These are phyloP conservation scores for Clonostachys sp. DNA, from an alignment of 2,329 filamentous ascomycete genomes.

Conservation along the genomic window DNA sequence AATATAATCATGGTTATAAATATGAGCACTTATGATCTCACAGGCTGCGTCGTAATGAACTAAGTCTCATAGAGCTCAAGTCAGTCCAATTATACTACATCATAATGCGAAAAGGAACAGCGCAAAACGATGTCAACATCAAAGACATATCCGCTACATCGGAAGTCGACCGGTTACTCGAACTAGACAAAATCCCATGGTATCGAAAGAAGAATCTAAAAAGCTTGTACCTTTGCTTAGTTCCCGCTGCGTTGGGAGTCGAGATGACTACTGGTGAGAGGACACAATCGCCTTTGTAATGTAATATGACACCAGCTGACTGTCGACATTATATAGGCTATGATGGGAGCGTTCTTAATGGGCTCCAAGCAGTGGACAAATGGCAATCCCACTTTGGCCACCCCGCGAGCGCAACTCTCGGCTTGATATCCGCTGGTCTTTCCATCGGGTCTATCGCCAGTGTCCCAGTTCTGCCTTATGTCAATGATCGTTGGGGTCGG, in stretches of 20 bases:
- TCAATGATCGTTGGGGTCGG: slow-evolving; percentile 50
- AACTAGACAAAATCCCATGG: slow-evolving; percentile 40
- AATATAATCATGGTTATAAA: too few species aligned
- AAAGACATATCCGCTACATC: too few species aligned
- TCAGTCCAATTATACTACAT: too few species aligned
- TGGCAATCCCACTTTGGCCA: slow-evolving; percentile 23
- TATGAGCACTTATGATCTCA: too few species aligned
- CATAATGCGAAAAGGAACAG: too few species aligned
- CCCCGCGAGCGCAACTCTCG: slow-evolving; percentile 34
- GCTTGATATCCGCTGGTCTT: slow-evolving; percentile 52
- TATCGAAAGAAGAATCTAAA: slow-evolving; percentile 56
- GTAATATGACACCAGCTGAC: slow-evolving; percentile 33
- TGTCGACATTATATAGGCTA: slow-evolving; percentile 37
- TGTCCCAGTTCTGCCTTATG: slow-evolving; percentile 29
- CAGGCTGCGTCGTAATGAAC: too few species aligned
- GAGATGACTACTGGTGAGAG: slow-evolving; percentile 38
- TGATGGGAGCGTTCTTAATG: slow-evolving; percentile 5
- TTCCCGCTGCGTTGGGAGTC: slow-evolving; percentile 42
- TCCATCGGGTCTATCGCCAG: slow-evolving; percentile 52
- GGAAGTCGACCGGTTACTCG: background rate
- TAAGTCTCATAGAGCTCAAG: too few species aligned
- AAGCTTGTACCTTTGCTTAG: slow-evolving; percentile 49
- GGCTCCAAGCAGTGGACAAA: slow-evolving; percentile 11
- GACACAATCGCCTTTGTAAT: too few species aligned
- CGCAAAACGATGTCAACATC: too few species aligned